A percentile compares a stretch with the other conserved stretches of the same genome.
These are phyloP conservation scores for Solanum hybrid DNA, from an alignment of 305 asterid species.

Conservation along the genomic window DNA sequence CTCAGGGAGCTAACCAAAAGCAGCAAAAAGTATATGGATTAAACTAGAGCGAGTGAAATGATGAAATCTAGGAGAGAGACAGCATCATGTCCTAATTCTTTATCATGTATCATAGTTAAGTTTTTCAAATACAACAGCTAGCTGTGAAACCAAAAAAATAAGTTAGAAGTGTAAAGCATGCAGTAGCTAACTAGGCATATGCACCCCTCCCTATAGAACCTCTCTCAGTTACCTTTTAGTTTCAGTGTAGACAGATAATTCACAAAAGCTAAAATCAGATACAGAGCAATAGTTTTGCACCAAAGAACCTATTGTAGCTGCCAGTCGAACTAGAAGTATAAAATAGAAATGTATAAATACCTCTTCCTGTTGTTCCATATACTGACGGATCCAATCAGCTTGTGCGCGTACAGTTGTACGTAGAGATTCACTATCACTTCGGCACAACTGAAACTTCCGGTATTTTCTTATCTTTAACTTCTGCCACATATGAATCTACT, in stretches of 20 bases:
- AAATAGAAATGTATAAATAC: constrained; percentile 22
- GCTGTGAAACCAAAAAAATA: background rate
- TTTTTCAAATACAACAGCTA: background rate
- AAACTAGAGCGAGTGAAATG: background rate
- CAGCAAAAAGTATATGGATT: background rate
- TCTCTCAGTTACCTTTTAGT: background rate
- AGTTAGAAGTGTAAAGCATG: background rate
- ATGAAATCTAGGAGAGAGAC: background rate
- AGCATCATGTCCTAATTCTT: background rate
- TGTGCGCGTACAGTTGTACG: constrained; percentile 54
- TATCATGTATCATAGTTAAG: background rate
- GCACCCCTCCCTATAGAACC: background rate
- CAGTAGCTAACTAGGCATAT: background rate
- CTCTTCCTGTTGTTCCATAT: constrained; percentile 90
- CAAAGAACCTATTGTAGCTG: background rate
- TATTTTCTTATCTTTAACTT: constrained; percentile 27
- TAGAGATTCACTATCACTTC: constrained; percentile 49
- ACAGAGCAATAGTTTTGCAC: background rate
- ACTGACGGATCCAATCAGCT: constrained; percentile 90
- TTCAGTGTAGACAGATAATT: background rate
- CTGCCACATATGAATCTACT: constrained; percentile 27
- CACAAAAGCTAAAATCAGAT: background rate
- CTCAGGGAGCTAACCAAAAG: background rate
- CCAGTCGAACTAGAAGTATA: background rate
- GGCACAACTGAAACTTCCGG: constrained; percentile 30